Percentiles rank a stretch among this genome's conserved stretches.
phyloP scores from a whole-genome alignment of 176 grass and related monocot genomes.

The Otatea glauca region DNA sequence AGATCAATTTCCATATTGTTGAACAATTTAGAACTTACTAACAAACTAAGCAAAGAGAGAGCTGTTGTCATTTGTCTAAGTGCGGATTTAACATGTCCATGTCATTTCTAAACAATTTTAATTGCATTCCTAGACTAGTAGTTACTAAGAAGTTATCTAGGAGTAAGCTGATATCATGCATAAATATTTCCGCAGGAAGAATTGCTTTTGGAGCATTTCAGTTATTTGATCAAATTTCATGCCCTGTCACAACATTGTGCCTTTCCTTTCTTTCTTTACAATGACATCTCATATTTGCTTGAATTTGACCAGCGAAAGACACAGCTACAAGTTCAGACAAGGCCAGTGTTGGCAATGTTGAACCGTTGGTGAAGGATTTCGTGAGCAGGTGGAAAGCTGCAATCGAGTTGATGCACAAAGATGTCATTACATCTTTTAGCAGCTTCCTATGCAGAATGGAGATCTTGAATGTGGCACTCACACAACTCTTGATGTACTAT shows the following conservation, averaged over 20 bases:
- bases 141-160: not conserved
- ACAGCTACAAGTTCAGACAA: slow-evolving; percentile 52
- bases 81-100: not conserved
- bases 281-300: slow-evolving; percentile 10
- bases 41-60: not conserved
- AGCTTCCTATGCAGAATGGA: slow-evolving; percentile 96
- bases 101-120: not conserved
- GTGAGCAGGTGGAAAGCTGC: slow-evolving; percentile 78
- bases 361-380: slow-evolving; percentile 92
- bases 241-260: not conserved
- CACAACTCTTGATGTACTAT: slow-evolving; percentile 90
- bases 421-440: slow-evolving; percentile 97
- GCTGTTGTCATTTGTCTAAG: slow-evolving; percentile 2
- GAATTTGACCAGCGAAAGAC: slow-evolving; percentile 64
- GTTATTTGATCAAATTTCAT: slow-evolving; percentile 65
- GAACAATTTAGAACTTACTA: slow-evolving; percentile 12
- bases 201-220: slow-evolving; percentile 90
- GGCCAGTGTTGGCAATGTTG: slow-evolving; percentile 65
- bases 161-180: slow-evolving; percentile 22
- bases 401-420: slow-evolving; percentile 98
- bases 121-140: not conserved
- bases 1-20: not conserved
- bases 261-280: not conserved
- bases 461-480: slow-evolving; percentile 84
- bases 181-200: slow-evolving; percentile 69